These are phyloP conservation scores for Musa schizocarpa DNA, from an alignment of 176 grass and related monocot species.

Conservation along the genomic window DNA sequence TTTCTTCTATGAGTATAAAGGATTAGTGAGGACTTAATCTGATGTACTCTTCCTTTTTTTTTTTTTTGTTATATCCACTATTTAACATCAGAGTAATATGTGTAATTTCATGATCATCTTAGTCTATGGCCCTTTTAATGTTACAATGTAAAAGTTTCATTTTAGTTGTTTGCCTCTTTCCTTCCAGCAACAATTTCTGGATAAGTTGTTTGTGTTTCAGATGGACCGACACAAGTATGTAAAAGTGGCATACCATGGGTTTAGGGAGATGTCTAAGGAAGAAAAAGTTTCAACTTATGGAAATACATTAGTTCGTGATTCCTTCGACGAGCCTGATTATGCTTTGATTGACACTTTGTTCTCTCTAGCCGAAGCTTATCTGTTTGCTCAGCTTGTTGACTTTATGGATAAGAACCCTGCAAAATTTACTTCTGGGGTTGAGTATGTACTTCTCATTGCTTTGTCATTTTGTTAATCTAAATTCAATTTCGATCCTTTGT, in stretches of 20 bases:
- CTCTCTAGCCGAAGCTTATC: slow-evolving; percentile 91
- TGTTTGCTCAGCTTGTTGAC: slow-evolving; percentile 95
- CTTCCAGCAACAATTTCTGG: slow-evolving; percentile 15
- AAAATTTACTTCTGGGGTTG: slow-evolving; percentile 71
- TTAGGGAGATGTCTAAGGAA: slow-evolving; percentile 85
- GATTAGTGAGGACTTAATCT: neutral
- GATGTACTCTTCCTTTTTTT: neutral
- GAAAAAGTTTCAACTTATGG: slow-evolving; percentile 87
- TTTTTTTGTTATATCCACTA: neutral
- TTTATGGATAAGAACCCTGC: slow-evolving; percentile 86
- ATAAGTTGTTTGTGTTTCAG: slow-evolving; percentile 40
- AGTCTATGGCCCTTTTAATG: neutral
- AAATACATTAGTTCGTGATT: slow-evolving; percentile 82
- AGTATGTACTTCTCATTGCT: slow-evolving; percentile 47
- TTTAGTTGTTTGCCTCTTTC: neutral
- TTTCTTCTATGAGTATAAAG: neutral
- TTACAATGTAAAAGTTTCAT: neutral
- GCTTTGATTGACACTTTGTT: slow-evolving; percentile 93
- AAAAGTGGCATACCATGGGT: slow-evolving; percentile 97
- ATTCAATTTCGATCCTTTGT: neutral
- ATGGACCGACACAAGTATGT: slow-evolving; percentile 99
- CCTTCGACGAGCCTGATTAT: slow-evolving; percentile 98
- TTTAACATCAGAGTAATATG: too few species aligned
- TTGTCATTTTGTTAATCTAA: slow-evolving; percentile 20
- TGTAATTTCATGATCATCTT: neutral